A percentile compares a stretch with the other conserved stretches of the same genome.
phyloP scores from a whole-genome alignment of 2,329 filamentous ascomycete species.

The Diplodia sapinea region DNA sequence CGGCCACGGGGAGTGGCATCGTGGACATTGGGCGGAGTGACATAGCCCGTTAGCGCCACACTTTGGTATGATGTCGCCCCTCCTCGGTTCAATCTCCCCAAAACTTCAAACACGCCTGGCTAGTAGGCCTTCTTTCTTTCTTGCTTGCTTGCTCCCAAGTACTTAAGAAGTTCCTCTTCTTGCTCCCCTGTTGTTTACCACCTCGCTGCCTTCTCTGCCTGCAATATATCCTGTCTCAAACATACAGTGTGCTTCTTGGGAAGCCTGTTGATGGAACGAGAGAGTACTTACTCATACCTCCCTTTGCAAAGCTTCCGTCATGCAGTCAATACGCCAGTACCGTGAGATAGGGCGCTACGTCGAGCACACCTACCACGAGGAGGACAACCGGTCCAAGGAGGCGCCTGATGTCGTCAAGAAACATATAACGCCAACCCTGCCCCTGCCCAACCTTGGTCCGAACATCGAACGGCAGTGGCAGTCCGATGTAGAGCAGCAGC shows the following conservation, averaged over 20 bases:
- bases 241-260: conserved; percentile 5
- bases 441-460: conserved; percentile 11
- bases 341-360: conserved; percentile 25
- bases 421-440: neutral
- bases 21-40: neutral
- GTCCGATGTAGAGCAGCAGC: conserved; percentile 9
- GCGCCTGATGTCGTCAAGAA: neutral
- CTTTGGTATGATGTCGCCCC: conserved; percentile 1
- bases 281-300: neutral
- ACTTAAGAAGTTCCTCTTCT: neutral
- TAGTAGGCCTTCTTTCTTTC: neutral
- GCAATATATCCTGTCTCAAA: neutral
- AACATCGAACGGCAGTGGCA: conserved; percentile 9
- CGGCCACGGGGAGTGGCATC: conserved; percentile 1
- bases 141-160: neutral
- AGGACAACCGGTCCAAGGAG: conserved; percentile 23
- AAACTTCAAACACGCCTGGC: neutral
- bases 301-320: neutral
- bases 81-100: neutral
- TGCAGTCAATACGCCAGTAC: conserved; percentile 31
- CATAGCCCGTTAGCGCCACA: neutral
- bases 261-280: conserved; percentile 9
- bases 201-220: neutral
- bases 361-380: conserved; percentile 22
- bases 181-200: neutral